Evolutionary conservation across 75 land plant species (phyloP), one percentile per base, ranked within the genome.

Genomic region (Cryptomeria japonica): DNA sequence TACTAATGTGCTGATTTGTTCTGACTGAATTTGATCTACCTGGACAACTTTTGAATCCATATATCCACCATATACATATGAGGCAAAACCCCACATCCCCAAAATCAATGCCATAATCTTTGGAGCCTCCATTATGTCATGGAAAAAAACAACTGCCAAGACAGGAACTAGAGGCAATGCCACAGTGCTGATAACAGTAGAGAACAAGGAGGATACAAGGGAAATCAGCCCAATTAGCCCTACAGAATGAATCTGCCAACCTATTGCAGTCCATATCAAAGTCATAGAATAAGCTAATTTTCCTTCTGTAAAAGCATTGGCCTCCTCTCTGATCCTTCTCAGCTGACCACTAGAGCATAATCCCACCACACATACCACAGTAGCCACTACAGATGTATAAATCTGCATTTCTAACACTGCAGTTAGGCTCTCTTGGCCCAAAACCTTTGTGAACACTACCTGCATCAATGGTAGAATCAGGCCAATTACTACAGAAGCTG

Each of bases 31-130:
- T 51, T 51, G 55, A 51, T 51, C 53, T 51, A 47, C 49, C 49
- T 51, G 53, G 53, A 2, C 11, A 51, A 51, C 72, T 41, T 37
- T 37, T 41, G 86, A 86, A n/a, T 88, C 88, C 44, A 36, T 64
- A 37, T 89, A 89, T 28, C 89, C 88, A 19, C 89, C 90, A 85
- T 90, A 93, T 25, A 88, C 78, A 88, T 95, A 95, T 9, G 96
- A 95, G 46, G 86, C 86, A 79, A 93, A 95, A 0, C 96, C 96
- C 96, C 96, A 95, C 10, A 93, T 70, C 16, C 90, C 91, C 85
- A 95, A 32, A 41, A 93, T 34, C 90, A 95, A 31, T 31, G 96
- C 80, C 14, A 95, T 82, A 13, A 87, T 86, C 88, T 93, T 95
- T n/a, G 90, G 19, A 31, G 89, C 94, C 84, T 83, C 83, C 88